Evolutionary conservation across 2,329 filamentous ascomycete species (phyloP).

Genomic region (Penicillium sp.): DNA sequence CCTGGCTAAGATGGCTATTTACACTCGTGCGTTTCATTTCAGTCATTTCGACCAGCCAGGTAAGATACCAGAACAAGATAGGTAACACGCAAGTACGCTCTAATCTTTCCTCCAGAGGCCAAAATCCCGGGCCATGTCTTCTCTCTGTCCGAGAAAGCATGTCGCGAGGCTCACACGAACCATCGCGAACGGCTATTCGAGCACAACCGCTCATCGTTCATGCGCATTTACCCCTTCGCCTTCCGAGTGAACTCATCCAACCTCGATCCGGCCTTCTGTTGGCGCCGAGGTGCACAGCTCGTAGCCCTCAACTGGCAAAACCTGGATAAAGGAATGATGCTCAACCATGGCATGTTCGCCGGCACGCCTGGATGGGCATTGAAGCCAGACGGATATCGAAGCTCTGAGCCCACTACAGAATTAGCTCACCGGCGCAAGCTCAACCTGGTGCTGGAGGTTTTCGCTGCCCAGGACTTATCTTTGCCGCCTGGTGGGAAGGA

Average conservation of each 20-base stretch:
- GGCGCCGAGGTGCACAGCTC: conserved; percentile 86
- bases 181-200: conserved; percentile 67
- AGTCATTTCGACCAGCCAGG: conserved; percentile 67
- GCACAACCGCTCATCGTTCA: conserved; percentile 79
- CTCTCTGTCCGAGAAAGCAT: conserved; percentile 62
- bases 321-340: conserved; percentile 90
- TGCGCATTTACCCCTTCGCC: conserved; percentile 86
- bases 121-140: conserved; percentile 64
- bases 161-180: conserved; percentile 64
- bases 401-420: conserved; percentile 30
- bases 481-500: conserved; percentile 60
- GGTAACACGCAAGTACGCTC: not conserved
- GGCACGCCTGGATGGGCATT: conserved; percentile 80
- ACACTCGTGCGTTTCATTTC: conserved; percentile 84
- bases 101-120: conserved; percentile 39
- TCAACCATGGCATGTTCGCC: conserved; percentile 90
- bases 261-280: conserved; percentile 79
- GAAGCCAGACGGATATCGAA: conserved; percentile 75
- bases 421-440: conserved; percentile 57
- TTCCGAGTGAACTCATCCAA: conserved; percentile 83
- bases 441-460: conserved; percentile 69
- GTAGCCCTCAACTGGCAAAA: conserved; percentile 94
- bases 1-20: conserved; percentile 76
- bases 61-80: conserved; percentile 40
- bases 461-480: conserved; percentile 76